phyloP scores from a whole-genome alignment of 371 early-diverging fungal species.

The Haplosporangium sp. region DNA sequence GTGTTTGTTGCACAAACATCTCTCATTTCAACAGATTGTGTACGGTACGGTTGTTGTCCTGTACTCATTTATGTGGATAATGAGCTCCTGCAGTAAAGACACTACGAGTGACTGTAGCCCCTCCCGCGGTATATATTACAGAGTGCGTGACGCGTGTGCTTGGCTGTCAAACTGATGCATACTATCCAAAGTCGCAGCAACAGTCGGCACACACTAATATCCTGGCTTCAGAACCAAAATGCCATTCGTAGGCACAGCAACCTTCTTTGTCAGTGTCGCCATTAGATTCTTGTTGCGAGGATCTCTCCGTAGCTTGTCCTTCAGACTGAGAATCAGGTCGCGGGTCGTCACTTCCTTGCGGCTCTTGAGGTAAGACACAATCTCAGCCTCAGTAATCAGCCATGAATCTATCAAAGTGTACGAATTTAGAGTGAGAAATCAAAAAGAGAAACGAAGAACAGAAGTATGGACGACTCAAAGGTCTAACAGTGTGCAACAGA shows the following conservation, averaged over 20 bases:
- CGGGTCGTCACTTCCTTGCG: conserved; percentile 68
- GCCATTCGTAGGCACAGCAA: conserved; percentile 64
- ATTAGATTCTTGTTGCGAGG: conserved; percentile 70
- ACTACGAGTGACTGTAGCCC: too few relatives aligned
- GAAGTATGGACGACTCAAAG: background rate
- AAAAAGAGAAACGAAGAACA: background rate
- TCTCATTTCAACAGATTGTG: too few relatives aligned
- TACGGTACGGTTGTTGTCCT: too few relatives aligned
- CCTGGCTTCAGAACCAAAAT: conserved; percentile 58
- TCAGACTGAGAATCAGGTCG: conserved; percentile 73
- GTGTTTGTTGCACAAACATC: conserved; percentile 3
- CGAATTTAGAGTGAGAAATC: background rate
- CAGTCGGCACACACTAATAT: too few relatives aligned
- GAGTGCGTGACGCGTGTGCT: too few relatives aligned
- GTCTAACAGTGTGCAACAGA: conserved; percentile 13
- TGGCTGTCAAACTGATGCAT: too few relatives aligned
- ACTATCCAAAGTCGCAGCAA: too few relatives aligned
- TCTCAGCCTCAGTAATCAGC: conserved; percentile 77
- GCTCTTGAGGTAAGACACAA: conserved; percentile 68
- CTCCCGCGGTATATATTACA: too few relatives aligned
- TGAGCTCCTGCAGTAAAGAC: too few relatives aligned
- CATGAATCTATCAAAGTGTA: conserved; percentile 20
- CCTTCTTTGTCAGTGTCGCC: conserved; percentile 68
- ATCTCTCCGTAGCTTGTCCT: conserved; percentile 75
- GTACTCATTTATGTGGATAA: too few relatives aligned